These are phyloP conservation scores for Rhynchosporium agropyri DNA, from an alignment of 2,329 filamentous ascomycete species.

Conservation along the genomic window DNA sequence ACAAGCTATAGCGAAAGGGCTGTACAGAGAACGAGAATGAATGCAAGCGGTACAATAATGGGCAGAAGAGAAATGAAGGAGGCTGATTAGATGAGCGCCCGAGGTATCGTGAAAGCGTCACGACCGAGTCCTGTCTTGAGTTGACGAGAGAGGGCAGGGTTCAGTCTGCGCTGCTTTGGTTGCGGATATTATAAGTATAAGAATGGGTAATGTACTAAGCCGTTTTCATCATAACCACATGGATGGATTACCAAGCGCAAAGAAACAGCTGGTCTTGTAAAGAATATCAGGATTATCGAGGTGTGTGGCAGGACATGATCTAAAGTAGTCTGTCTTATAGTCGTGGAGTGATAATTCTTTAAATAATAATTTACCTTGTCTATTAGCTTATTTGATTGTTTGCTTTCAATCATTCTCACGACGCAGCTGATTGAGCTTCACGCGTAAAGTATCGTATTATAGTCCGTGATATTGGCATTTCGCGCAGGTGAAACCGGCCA, in stretches of 20 bases:
- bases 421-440: neutral
- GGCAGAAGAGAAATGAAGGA: constrained; percentile 27
- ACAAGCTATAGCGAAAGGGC: constrained; percentile 13
- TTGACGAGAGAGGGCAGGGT: neutral
- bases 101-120: constrained; percentile 24
- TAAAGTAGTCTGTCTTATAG: no score
- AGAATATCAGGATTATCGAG: no score
- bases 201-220: neutral
- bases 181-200: no score
- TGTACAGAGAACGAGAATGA: constrained; percentile 28
- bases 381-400: no score
- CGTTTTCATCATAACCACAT: constrained; percentile 3
- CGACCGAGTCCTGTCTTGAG: constrained; percentile 13
- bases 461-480: neutral
- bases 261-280: constrained; percentile 10
- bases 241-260: constrained; percentile 25
- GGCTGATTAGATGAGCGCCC: constrained; percentile 26
- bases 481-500: constrained; percentile 10
- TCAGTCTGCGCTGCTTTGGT: constrained; percentile 1
- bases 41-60: constrained; percentile 11
- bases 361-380: no score
- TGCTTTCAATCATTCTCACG: neutral
- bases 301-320: no score
- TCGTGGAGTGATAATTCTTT: no score
- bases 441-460: neutral